Conservation (phyloP, 495 filamentous ascomycete genomes). For the Trichoderma virens region DNA sequence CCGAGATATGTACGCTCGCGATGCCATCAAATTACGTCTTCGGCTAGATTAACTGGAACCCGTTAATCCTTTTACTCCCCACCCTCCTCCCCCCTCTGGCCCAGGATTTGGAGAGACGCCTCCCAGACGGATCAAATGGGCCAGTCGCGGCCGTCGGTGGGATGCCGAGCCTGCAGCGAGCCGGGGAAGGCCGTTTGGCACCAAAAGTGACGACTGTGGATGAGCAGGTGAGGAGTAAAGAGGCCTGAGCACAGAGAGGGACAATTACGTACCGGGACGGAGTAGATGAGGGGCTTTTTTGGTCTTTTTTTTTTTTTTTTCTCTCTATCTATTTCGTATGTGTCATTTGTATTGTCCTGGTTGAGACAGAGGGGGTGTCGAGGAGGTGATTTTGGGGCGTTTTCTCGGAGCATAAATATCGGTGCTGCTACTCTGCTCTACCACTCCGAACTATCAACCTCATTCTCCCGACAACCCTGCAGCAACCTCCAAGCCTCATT, state of each 20-base stretch:
- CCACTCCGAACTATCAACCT: background rate
- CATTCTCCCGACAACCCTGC: background rate
- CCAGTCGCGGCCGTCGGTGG: too few species aligned
- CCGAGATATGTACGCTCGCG: constrained; percentile 4
- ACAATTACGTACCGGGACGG: background rate
- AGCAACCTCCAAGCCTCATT: background rate
- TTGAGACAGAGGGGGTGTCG: background rate
- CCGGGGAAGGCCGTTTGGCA: background rate
- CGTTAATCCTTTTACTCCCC: background rate
- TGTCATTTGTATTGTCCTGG: background rate
- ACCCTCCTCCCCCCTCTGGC: background rate
- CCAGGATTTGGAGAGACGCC: too few species aligned
- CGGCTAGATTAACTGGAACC: constrained; percentile 1
- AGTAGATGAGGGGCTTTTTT: background rate
- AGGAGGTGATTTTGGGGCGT: background rate
- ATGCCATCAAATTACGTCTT: background rate
- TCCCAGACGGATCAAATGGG: too few species aligned
- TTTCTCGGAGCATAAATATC: constrained; percentile 5
- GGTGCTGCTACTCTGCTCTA: background rate
- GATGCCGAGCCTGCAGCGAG: background rate
- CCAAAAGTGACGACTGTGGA: background rate
- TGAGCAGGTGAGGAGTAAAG: background rate
- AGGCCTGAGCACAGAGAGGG: background rate
- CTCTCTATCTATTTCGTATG: background rate
- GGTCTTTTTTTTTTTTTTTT: background rate